These are phyloP conservation scores for Hibiscus syriacus DNA, from an alignment of 345 rosid species.

Conservation along the genomic window DNA sequence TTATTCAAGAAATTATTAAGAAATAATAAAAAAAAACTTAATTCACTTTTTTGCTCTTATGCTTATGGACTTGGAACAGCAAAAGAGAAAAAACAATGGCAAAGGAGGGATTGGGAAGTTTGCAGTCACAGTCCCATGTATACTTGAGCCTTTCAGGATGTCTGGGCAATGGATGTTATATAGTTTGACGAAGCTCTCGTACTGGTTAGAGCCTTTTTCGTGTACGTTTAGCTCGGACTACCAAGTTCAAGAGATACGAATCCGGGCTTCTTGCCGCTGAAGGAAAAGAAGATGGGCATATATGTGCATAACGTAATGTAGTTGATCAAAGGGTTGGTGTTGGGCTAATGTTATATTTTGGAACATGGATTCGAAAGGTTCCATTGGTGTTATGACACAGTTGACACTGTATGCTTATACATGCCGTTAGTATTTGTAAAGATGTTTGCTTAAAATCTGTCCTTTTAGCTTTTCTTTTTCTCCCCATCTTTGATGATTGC, in stretches of 20 bases:
- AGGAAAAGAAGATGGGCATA: conserved; percentile 12
- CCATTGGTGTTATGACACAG: conserved; percentile 25
- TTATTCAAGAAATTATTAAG: conserved; percentile 1
- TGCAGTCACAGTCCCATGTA: background rate
- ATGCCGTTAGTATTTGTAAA: background rate
- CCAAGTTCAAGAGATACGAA: conserved; percentile 9
- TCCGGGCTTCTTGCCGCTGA: conserved; percentile 21
- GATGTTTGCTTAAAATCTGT: conserved; percentile 17
- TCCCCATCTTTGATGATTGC: background rate
- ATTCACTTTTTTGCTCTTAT: background rate
- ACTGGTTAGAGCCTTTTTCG: conserved; percentile 15
- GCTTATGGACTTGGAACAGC: background rate
- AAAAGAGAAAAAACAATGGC: background rate
- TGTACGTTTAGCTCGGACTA: conserved; percentile 22
- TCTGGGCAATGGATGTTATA: conserved; percentile 16
- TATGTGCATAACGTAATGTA: conserved; percentile 19
- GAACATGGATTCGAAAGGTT: conserved; percentile 29
- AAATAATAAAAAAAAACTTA: background rate
- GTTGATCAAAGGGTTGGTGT: conserved; percentile 15
- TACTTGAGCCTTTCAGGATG: no score
- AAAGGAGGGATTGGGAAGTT: conserved; percentile 13
- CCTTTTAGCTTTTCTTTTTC: background rate
- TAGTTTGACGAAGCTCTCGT: conserved; percentile 20
- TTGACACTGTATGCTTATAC: no score
- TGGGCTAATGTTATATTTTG: conserved; percentile 30